These are phyloP conservation scores for Polytolypa hystricis DNA, from an alignment of 2,329 filamentous ascomycete species.

Conservation along the genomic window DNA sequence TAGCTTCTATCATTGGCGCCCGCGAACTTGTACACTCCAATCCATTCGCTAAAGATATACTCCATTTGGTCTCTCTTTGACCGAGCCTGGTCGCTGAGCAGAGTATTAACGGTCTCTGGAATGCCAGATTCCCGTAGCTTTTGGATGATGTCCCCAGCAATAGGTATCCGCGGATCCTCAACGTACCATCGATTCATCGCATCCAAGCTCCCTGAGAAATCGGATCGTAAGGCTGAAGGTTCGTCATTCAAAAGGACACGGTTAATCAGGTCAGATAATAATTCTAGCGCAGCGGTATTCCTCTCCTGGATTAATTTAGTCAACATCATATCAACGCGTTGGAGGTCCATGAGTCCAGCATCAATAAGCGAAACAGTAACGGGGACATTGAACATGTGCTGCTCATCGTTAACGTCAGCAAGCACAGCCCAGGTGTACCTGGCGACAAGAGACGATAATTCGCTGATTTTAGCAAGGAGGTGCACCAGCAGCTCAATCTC, in stretches of 20 bases:
- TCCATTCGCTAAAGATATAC: conserved; percentile 95
- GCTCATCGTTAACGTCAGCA: conserved; percentile 45
- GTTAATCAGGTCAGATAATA: conserved; percentile 70
- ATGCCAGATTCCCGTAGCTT: conserved; percentile 48
- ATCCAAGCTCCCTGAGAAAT: conserved; percentile 75
- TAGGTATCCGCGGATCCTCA: conserved; percentile 56
- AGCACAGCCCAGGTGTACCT: conserved; percentile 40
- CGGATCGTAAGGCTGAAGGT: conserved; percentile 67
- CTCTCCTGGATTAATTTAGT: conserved; percentile 61
- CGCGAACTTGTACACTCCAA: conserved; percentile 67
- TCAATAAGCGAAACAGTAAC: conserved; percentile 51
- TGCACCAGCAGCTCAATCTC: conserved; percentile 55
- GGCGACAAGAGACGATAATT: conserved; percentile 47
- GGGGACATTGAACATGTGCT: conserved; percentile 51
- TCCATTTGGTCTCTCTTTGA: conserved; percentile 73
- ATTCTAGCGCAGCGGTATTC: conserved; percentile 61
- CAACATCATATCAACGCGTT: conserved; percentile 58
- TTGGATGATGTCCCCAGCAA: conserved; percentile 60
- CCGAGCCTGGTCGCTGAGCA: conserved; percentile 45
- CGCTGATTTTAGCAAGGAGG: conserved; percentile 50
- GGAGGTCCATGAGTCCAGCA: conserved; percentile 49
- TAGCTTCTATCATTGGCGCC: conserved; percentile 61
- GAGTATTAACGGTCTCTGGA: conserved; percentile 43
- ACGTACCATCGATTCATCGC: conserved; percentile 70
- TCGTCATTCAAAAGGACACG: conserved; percentile 67